Percentiles rank a stretch among this genome's conserved stretches.
These are phyloP conservation scores for Pezizomycotina sp. DNA, from an alignment of 2,329 filamentous ascomycete species.

Conservation along the genomic window DNA sequence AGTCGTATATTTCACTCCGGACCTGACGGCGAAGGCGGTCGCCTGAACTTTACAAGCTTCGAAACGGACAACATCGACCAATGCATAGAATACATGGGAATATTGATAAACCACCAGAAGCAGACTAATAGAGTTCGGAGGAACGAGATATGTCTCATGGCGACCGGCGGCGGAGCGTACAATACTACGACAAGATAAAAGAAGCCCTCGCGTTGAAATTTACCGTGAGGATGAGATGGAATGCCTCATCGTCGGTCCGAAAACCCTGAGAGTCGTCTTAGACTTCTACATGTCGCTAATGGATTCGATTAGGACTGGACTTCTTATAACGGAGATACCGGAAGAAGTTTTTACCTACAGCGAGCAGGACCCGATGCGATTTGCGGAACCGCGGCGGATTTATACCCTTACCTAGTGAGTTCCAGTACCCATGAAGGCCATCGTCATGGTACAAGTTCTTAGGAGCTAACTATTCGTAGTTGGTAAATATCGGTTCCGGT, in stretches of 20 bases:
- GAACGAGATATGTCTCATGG: conserved; percentile 74
- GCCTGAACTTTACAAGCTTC: conserved; percentile 88
- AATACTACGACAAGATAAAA: conserved; percentile 91
- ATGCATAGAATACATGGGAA: conserved; percentile 72
- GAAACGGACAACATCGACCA: conserved; percentile 90
- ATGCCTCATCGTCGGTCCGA: conserved; percentile 76
- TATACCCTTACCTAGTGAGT: conserved; percentile 67
- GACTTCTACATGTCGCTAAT: conserved; percentile 10
- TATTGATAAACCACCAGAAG: conserved; percentile 67
- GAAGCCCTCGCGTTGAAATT: conserved; percentile 70
- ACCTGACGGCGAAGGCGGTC: conserved; percentile 57
- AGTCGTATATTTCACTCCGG: conserved; percentile 90
- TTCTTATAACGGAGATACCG: conserved; percentile 98
- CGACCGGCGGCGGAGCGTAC: conserved; percentile 86
- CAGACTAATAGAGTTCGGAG: conserved; percentile 54
- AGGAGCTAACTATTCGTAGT: conserved; percentile 24
- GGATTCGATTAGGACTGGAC: conserved; percentile 51
- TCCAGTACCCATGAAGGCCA: neutral
- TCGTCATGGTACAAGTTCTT: neutral
- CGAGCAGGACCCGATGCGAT: conserved; percentile 78
- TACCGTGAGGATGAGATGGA: conserved; percentile 96
- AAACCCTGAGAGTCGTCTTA: conserved; percentile 1
- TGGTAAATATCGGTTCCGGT: conserved; percentile 95
- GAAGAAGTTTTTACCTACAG: conserved; percentile 95
- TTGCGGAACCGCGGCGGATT: conserved; percentile 59